Evolutionary conservation across 2,329 filamentous ascomycete species (phyloP).

Genomic region (Acarospora socialis): DNA sequence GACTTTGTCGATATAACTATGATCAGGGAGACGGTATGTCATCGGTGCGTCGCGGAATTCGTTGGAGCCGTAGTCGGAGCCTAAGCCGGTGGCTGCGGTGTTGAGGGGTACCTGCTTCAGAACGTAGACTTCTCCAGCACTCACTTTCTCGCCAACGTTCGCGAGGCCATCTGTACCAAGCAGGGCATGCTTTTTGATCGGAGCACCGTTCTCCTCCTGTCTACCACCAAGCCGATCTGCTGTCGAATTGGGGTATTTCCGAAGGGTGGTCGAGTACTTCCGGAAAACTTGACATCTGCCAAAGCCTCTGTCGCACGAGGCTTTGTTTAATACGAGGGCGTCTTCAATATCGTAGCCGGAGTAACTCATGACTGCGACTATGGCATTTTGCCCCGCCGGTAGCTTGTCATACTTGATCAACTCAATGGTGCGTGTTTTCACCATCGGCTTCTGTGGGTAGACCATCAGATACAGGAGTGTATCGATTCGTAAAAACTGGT

Average conservation of each 20-base stretch:
- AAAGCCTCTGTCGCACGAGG: constrained; percentile 86
- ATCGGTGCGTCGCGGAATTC: constrained; percentile 52
- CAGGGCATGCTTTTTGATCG: constrained; percentile 53
- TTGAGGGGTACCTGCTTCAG: constrained; percentile 80
- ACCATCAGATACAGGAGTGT: constrained; percentile 93
- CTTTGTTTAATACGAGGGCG: constrained; percentile 91
- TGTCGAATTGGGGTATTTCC: constrained; percentile 74
- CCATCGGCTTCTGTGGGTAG: constrained; percentile 94
- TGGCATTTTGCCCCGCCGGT: constrained; percentile 90
- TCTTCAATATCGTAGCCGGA: constrained; percentile 99
- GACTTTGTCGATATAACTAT: constrained; percentile 88
- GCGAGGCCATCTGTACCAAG: constrained; percentile 81
- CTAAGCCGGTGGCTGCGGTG: constrained; percentile 56
- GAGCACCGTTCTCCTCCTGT: constrained; percentile 46
- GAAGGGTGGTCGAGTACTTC: constrained; percentile 76
- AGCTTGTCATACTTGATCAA: constrained; percentile 95
- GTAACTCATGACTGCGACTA: constrained; percentile 97
- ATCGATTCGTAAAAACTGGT: constrained; percentile 94
- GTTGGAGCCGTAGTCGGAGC: constrained; percentile 48
- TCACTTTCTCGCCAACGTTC: constrained; percentile 67
- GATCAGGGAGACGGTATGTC: constrained; percentile 72
- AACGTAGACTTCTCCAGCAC: constrained; percentile 70
- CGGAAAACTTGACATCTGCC: constrained; percentile 96
- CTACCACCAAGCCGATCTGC: constrained; percentile 45
- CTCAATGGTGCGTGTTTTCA: constrained; percentile 93